Conservation (phyloP, 1,284 basidiomycete species). For the Ceraceosorus guamensis region DNA sequence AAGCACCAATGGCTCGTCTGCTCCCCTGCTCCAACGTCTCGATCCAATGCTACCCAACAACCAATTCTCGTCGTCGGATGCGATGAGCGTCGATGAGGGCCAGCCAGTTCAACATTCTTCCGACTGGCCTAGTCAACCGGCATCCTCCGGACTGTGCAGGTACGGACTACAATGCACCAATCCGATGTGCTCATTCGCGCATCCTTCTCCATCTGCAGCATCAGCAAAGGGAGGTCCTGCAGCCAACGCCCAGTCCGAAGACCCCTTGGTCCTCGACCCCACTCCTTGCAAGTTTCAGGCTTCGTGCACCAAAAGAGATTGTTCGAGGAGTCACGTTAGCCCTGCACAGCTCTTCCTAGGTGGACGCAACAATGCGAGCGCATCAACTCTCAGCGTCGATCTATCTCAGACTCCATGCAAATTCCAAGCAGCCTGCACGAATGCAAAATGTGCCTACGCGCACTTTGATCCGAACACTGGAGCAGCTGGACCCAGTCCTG, state of each 20-base stretch:
- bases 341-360: constrained; percentile 28
- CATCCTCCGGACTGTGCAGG: constrained; percentile 30
- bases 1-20: not conserved
- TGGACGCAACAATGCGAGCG: not conserved
- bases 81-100: not conserved
- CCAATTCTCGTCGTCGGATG: constrained; percentile 1
- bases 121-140: constrained; percentile 29
- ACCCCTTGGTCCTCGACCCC: constrained; percentile 36
- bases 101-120: constrained; percentile 5
- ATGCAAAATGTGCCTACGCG: constrained; percentile 1
- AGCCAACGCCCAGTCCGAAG: constrained; percentile 15
- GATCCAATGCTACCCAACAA: constrained; percentile 42
- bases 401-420: not conserved
- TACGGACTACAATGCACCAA: constrained; percentile 40
- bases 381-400: not conserved
- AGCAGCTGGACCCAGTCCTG: constrained; percentile 2
- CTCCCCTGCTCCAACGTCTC: constrained; percentile 35
- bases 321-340: constrained; percentile 37
- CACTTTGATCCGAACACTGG: constrained; percentile 11
- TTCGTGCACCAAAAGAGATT: constrained; percentile 34
- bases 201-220: constrained; percentile 30
- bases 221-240: constrained; percentile 18
- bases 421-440: constrained; percentile 5
- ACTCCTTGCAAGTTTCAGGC: constrained; percentile 32
- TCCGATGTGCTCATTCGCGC: constrained; percentile 39